Percentiles rank a stretch among this genome's conserved stretches.
These are phyloP conservation scores for Galerina sulciceps DNA, from an alignment of 768 basidiomycete species.

Conservation along the genomic window DNA sequence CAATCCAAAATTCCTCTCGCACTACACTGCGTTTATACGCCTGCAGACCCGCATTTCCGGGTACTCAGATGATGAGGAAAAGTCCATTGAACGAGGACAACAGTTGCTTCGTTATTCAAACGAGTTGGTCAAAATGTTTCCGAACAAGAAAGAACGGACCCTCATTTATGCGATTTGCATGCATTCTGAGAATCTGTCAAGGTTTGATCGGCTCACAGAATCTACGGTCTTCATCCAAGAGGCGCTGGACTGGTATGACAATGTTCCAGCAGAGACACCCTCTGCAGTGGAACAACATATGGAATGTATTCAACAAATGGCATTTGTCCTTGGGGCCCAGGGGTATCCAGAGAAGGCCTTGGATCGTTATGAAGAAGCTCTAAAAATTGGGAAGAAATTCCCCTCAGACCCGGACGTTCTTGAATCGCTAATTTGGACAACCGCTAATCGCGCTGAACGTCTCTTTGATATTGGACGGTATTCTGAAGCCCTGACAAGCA, in stretches of 20 bases:
- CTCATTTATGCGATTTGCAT: neutral
- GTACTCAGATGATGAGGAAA: neutral
- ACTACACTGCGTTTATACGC: neutral
- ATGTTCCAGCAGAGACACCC: neutral
- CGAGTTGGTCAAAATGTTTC: neutral
- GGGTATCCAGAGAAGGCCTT: slow-evolving; percentile 5
- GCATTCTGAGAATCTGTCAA: neutral
- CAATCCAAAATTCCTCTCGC: neutral
- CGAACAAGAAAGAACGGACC: neutral
- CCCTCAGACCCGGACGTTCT: neutral
- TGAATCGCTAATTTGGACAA: neutral
- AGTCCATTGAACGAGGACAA: neutral
- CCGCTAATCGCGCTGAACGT: neutral
- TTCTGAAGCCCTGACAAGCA: neutral
- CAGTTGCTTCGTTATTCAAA: neutral
- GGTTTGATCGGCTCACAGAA: neutral
- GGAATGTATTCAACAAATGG: neutral
- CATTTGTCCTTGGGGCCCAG: neutral
- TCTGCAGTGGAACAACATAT: neutral
- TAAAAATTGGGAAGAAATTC: slow-evolving; percentile 4
- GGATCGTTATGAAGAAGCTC: neutral
- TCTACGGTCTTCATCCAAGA: neutral
- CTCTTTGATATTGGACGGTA: slow-evolving; percentile 10
- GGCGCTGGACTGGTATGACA: neutral
- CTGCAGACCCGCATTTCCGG: neutral